Evolutionary conservation across 2,329 filamentous ascomycete genomes (phyloP), one percentile per base, ranked within the genome.

Genomic region (Akanthomyces muscarius): DNA sequence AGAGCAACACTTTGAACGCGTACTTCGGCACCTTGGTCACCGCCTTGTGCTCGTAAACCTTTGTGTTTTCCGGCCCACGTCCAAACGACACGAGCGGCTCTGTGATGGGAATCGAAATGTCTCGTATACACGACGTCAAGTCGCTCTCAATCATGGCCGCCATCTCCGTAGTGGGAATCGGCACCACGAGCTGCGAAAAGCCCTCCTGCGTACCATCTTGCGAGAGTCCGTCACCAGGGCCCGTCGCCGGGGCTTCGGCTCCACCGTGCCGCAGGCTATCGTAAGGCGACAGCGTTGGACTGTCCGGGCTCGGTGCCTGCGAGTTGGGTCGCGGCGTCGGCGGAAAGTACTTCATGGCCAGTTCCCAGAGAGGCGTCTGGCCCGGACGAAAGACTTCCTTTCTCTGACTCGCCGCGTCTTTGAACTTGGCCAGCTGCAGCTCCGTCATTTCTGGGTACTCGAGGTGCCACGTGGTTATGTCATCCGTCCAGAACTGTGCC

Each of bases 11-110:
- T 69, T 90, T 89, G 68, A 97, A 86, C 0, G 91, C 92, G 66
- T 88, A 88, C 71, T 94, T 94, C 1, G 93, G 91, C 42, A 98
- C 86, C 18, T 87, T 88, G 2, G 80, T 82, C 67, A 97, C 91
- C 28, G 78, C 76, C 36, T 74, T 77, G 54, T 87, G 79, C 1
- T 83, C 75, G 69, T 92, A 91, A 2, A 87, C 79, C 36, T 87
- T 76, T 0, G 89, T 94, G 69, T 92, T 93, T 23, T 82, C 79
- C 0, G 76, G 78, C 0, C 85, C 84, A 30, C 94, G 86, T 36
- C 94, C 94, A 87, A 92, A 98, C 0, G 88, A 89, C 0, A 88
- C 86, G 67, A 91, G 76, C 4, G 86, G 85, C 47, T 86, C 82
- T 13, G 86, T 85, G 16, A 97, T 78, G 41, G 83, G 82, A 38